These are phyloP conservation scores for Penicillium vulpinum DNA, from an alignment of 2,329 filamentous ascomycete species.

Conservation along the genomic window DNA sequence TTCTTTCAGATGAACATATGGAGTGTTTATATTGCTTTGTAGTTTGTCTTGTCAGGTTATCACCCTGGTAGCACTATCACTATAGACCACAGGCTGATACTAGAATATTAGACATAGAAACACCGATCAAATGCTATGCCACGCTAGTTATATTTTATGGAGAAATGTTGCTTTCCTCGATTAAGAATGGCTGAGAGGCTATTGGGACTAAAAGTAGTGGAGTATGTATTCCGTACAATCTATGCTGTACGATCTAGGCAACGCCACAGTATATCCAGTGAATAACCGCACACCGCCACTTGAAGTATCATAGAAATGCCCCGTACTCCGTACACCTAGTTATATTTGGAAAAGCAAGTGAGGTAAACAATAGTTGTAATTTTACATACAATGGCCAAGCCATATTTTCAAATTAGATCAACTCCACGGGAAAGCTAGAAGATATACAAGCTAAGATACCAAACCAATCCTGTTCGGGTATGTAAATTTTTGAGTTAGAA, in stretches of 20 bases:
- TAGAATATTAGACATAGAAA: neutral
- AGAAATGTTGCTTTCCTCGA: neutral
- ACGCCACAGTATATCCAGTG: neutral
- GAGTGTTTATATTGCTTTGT: neutral
- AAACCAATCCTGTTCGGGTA: conserved; percentile 24
- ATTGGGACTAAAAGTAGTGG: neutral
- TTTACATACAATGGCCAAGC: conserved; percentile 14
- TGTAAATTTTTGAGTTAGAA: conserved; percentile 24
- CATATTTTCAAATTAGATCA: conserved; percentile 9
- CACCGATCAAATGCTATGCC: neutral
- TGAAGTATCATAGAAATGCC: neutral
- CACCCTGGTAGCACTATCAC: no score
- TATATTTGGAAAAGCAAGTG: neutral
- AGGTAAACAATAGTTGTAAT: conserved; percentile 5
- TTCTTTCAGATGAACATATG: neutral
- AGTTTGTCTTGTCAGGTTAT: neutral
- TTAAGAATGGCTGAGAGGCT: neutral
- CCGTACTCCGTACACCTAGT: neutral
- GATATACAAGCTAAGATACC: conserved; percentile 14
- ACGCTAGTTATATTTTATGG: neutral
- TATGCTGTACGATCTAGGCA: neutral
- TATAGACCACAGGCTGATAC: neutral
- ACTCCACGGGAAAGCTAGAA: conserved; percentile 12
- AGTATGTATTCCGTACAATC: neutral
- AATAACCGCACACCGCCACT: neutral